These are phyloP conservation scores for Neocucurbitaria cava DNA, from an alignment of 2,329 filamentous ascomycete genomes.

Conservation along the genomic window DNA sequence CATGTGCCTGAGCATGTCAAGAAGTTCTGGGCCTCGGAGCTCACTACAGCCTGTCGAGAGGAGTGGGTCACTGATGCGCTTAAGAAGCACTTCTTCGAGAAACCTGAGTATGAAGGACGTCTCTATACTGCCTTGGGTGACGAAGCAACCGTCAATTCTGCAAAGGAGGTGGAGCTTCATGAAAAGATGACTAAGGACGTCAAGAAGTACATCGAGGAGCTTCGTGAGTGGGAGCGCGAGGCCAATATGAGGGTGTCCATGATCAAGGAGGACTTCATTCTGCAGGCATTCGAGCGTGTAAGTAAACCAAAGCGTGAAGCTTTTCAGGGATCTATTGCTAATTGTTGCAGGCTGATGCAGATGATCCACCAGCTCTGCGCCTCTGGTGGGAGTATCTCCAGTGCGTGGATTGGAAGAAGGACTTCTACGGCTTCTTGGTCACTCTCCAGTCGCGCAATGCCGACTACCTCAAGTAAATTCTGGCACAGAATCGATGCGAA, in stretches of 20 bases:
- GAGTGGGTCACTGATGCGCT: conserved; percentile 53
- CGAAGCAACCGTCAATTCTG: conserved; percentile 18
- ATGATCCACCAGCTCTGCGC: conserved; percentile 50
- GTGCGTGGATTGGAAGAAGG: conserved; percentile 51
- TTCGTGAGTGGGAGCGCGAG: conserved; percentile 52
- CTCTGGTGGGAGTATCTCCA: conserved; percentile 58
- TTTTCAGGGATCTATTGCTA: background rate
- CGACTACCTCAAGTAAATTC: conserved; percentile 4
- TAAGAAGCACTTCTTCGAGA: conserved; percentile 52
- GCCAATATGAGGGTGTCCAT: conserved; percentile 42
- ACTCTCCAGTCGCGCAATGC: conserved; percentile 22
- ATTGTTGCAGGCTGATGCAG: conserved; percentile 45
- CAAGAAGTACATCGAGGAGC: conserved; percentile 40
- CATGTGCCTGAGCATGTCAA: conserved; percentile 49
- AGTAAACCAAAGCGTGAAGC: conserved; percentile 12
- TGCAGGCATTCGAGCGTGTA: conserved; percentile 49
- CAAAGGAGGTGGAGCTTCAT: conserved; percentile 27
- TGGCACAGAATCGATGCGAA: background rate
- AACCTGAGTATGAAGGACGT: conserved; percentile 50
- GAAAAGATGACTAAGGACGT: conserved; percentile 41
- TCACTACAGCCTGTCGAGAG: conserved; percentile 45
- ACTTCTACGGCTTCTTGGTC: conserved; percentile 53
- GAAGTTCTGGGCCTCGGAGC: conserved; percentile 49
- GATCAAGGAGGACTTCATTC: conserved; percentile 47
- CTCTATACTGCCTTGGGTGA: conserved; percentile 23